Percentiles rank a stretch among this genome's conserved stretches.
phyloP scores from a whole-genome alignment of 176 grass and related monocot species.

The Alopecurus myosuroides region DNA sequence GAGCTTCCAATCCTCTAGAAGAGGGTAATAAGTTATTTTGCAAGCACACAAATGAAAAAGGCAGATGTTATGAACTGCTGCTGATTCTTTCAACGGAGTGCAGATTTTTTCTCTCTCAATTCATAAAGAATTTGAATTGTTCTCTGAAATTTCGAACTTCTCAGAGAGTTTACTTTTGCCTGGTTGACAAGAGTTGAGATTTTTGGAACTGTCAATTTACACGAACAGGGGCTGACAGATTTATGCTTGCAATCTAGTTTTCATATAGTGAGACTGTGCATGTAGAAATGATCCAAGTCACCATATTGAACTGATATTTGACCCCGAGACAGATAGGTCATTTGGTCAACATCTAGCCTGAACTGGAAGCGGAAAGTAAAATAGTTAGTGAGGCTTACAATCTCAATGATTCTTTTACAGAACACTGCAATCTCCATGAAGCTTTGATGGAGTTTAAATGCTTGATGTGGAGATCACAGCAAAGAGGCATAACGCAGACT shows the following conservation, averaged over 20 bases:
- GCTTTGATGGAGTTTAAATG: not conserved
- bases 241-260: not conserved
- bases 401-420: not conserved
- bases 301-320: not conserved
- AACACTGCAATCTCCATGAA: not conserved
- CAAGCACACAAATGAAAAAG: not conserved
- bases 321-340: not conserved
- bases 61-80: not conserved
- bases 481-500: not conserved
- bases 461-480: slow-evolving; percentile 5
- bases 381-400: not conserved
- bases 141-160: not conserved
- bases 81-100: not conserved
- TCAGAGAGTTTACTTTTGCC: not conserved
- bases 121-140: not conserved
- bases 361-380: not conserved
- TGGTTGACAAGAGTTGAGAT: not conserved
- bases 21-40: not conserved
- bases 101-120: not conserved
- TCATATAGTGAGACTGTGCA: not conserved
- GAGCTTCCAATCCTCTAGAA: not conserved
- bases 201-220: not conserved
- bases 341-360: not conserved
- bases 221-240: no score
- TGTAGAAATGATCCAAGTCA: not conserved